Percentiles rank a stretch among this genome's conserved stretches.
phyloP scores from a whole-genome alignment of 1,139 yeast species.

The Scheffersomyces illinoinensis region DNA sequence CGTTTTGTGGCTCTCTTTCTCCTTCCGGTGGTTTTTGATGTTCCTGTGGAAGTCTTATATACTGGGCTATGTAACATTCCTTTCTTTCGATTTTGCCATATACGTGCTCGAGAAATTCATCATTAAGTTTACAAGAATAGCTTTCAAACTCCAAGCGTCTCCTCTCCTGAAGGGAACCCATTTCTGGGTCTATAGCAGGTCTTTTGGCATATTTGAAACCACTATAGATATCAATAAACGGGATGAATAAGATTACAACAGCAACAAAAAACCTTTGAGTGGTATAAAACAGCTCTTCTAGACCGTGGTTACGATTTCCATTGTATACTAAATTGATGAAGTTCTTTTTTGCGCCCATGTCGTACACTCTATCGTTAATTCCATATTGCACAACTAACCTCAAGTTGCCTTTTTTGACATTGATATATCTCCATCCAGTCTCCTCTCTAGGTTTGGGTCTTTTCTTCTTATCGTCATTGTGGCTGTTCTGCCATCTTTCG shows the following conservation, averaged over 20 bases:
- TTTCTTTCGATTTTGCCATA: conserved; percentile 19
- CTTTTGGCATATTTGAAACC: conserved; percentile 5
- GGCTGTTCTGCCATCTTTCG: conserved; percentile 19
- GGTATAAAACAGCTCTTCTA: conserved; percentile 7
- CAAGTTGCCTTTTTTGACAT: conserved; percentile 20
- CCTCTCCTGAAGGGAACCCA: neutral
- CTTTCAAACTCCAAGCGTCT: conserved; percentile 8
- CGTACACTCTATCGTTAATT: conserved; percentile 24
- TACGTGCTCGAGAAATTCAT: conserved; percentile 18
- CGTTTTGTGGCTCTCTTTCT: neutral
- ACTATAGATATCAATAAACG: conserved; percentile 29
- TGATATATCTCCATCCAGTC: conserved; percentile 33
- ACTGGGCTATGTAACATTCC: conserved; percentile 24
- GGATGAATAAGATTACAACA: conserved; percentile 25
- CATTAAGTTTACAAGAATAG: conserved; percentile 15
- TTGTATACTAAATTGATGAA: conserved; percentile 36
- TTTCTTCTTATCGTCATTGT: conserved; percentile 8
- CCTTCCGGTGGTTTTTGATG: neutral
- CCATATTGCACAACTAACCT: conserved; percentile 34
- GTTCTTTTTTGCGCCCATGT: conserved; percentile 32
- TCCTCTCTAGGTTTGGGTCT: conserved; percentile 27
- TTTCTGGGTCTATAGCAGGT: conserved; percentile 1
- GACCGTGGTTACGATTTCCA: conserved; percentile 26
- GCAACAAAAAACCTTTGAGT: conserved; percentile 16
- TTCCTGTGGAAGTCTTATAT: conserved; percentile 5